These are phyloP conservation scores for Epichloe hybrida DNA, from an alignment of 2,329 filamentous ascomycete genomes.

Conservation along the genomic window DNA sequence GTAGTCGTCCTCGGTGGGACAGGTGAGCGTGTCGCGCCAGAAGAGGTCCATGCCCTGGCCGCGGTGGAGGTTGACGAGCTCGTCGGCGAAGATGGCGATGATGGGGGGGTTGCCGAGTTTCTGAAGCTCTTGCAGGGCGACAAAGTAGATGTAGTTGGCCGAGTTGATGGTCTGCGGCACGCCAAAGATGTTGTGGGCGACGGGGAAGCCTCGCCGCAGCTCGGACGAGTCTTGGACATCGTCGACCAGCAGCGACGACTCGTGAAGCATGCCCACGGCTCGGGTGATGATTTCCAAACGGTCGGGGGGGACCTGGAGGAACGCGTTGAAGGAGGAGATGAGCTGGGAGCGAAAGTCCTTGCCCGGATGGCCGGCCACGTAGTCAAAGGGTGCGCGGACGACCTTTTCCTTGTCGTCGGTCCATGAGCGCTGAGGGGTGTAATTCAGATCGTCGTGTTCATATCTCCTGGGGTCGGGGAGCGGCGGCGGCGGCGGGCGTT, in stretches of 20 bases:
- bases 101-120: constrained; percentile 54
- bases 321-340: constrained; percentile 69
- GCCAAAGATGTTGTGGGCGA: constrained; percentile 75
- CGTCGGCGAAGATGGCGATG: constrained; percentile 64
- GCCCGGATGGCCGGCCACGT: constrained; percentile 64
- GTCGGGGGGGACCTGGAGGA: constrained; percentile 59
- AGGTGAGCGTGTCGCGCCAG: constrained; percentile 76
- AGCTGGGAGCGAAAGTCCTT: constrained; percentile 75
- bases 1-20: constrained; percentile 77
- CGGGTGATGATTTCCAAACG: constrained; percentile 62
- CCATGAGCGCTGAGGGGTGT: constrained; percentile 43
- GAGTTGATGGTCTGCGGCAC: constrained; percentile 81
- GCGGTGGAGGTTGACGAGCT: constrained; percentile 71
- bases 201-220: constrained; percentile 65
- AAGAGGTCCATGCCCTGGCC: constrained; percentile 87
- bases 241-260: constrained; percentile 69
- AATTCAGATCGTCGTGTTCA: constrained; percentile 41
- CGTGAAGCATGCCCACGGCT: constrained; percentile 76
- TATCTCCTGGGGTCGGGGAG: constrained; percentile 40
- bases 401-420: constrained; percentile 63
- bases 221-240: constrained; percentile 75
- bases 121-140: constrained; percentile 60
- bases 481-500: constrained; percentile 17
- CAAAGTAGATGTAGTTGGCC: constrained; percentile 82
- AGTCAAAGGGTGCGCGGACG: constrained; percentile 66